Base-by-base conservation (phyloP, 441 rosid genomes). In the Arabidopsis hybrid region DNA sequence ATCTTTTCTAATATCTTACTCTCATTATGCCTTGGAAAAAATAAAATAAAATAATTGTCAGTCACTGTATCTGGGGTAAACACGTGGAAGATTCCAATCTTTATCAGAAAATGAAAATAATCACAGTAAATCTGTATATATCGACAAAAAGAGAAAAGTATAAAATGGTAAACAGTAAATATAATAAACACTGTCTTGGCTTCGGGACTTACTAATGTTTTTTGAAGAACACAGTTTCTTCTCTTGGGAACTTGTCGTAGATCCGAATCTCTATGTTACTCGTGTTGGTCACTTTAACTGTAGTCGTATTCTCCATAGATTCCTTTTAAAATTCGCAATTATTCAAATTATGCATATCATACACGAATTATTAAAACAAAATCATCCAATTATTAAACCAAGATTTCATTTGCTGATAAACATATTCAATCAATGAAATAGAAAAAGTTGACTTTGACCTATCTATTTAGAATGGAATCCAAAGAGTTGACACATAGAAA, bases 241-340 rank as follows among this genome's bases (percentile, higher is more conserved):
- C 13, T 67, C 73, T 67, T 74, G 73, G 78, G 78, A 74, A 74
- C 68, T 60, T 51, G 62, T 21, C 61, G n/a, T 51, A 17, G 36
- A 50, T 74, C 67, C 78, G 68, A 67, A 74, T 67, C 68, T 74
- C 73, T 67, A 67, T 74, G 73, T 40, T 8, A 66, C 63, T 67
- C 67, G 67, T 67, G 68, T 51, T 65, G 52, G 57, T 29, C 52
- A 47, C 39, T 73, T 65, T 56, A 56, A 4, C 10, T 61, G 32
- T 10, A 17, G 1, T 51, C 45, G 11, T 52, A 18, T 21, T 42
- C 13, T 32, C 69, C 10, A 43, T 46, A 73, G 26, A 57, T 57
- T 56, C 63, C 36, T 46, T 55, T 7, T 21, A 21, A 21, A 21
- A 21, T 21, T 21, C 26, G 26, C 26, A 21, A 21, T 21, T 21